Base-by-base conservation (phyloP, 1,139 yeast genomes). In the Saccharomyces hybrid region DNA sequence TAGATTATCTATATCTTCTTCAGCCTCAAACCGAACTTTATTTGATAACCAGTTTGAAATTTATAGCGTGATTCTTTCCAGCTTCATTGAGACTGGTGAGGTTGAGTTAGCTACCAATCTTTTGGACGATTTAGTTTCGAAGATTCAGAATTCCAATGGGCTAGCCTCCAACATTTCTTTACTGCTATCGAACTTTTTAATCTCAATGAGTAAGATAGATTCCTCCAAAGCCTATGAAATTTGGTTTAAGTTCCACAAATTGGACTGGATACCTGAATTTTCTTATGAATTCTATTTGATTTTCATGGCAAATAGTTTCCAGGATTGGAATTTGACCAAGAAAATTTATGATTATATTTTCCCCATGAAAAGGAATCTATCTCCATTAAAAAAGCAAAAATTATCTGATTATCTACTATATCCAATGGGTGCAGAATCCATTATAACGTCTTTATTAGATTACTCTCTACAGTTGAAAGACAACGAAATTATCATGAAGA, bases 41-140 rank as follows among this genome's bases (percentile, higher is more conserved):
- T 19, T 49, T 68, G 57, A 66, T 16, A 64, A 72, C 54, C 83
- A 81, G 60, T 78, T 74, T 62, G 66, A 68, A 38, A 75, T 83
- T 42, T 84, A 83, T 65, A 70, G 80, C 1, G 68, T 74, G 48
- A 67, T 83, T 57, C 73, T 84, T 42, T 75, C 81, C 47, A 74
- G 84, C 1, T 72, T 84, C 55, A 74, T 82, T 7, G 71, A 72
- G 56, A 79, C 80, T 49, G 77, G 77, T 48, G 79, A 82, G 60
- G 61, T 75, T 47, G 71, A 74, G 3, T 62, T 76, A 42, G 84
- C 89, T 1, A 76, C 84, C 0, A 75, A 78, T 58, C 77, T 84
- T 54, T 71, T 86, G 62, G 87, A 84, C 55, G 67, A 65, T 54
- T 58, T 72, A 3, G 60, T 73, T 51, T 62, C 67, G 2, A 71